A percentile compares a stretch with the other conserved stretches of the same genome.
These are phyloP conservation scores for Lasiodiplodia hormozganensis DNA, from an alignment of 2,329 filamentous ascomycete species.

Conservation along the genomic window DNA sequence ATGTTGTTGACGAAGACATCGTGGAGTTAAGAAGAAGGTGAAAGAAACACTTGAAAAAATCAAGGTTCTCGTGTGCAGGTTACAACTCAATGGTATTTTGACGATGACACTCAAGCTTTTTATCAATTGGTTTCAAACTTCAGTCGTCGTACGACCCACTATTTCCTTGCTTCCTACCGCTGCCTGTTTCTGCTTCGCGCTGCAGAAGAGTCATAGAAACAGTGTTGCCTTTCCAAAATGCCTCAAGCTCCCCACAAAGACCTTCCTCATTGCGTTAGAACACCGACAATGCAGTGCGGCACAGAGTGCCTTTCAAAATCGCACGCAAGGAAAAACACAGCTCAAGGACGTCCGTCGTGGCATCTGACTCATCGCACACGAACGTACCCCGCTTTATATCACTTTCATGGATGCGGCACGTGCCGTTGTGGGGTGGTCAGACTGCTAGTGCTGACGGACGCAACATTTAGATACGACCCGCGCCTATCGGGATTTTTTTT, in stretches of 20 bases:
- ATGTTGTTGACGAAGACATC: not conserved
- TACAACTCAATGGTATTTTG: not conserved
- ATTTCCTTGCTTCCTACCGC: too few relatives aligned
- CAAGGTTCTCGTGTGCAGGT: not conserved
- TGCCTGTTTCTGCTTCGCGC: not conserved
- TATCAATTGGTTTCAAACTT: not conserved
- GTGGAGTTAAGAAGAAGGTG: too few relatives aligned
- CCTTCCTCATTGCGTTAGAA: conserved; percentile 8
- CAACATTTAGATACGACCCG: not conserved
- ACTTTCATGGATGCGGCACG: not conserved
- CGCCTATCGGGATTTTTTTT: too few relatives aligned
- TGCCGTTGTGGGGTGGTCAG: not conserved
- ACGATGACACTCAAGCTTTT: not conserved
- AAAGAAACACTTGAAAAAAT: not conserved
- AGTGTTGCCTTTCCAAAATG: not conserved
- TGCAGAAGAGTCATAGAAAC: not conserved
- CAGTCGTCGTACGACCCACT: too few relatives aligned
- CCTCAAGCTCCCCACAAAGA: not conserved
- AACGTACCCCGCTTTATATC: conserved; percentile 10
- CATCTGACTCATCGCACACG: conserved; percentile 5
- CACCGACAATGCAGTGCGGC: not conserved
- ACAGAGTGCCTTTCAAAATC: not conserved
- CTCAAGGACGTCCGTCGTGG: not conserved
- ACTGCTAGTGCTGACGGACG: not conserved
- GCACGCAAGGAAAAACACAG: not conserved